A percentile compares a stretch with the other conserved stretches of the same genome.
Evolutionary conservation across 306 rosid species (phyloP).

Genomic region (Cucurbita argyrosperma): DNA sequence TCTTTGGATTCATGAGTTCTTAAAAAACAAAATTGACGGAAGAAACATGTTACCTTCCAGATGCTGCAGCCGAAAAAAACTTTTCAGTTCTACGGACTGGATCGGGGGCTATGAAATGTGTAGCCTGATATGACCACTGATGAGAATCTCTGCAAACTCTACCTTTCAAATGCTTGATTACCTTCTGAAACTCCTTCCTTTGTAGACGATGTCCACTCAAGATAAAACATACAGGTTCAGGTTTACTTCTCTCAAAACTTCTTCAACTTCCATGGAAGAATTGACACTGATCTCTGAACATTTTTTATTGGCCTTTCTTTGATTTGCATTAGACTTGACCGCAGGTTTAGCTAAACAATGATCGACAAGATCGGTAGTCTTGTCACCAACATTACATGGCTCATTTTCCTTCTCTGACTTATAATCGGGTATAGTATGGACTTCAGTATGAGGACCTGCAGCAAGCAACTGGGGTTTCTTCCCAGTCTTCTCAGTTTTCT

Average conservation of each 20-base stretch:
- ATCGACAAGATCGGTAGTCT: conserved; percentile 11
- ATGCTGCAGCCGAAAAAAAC: conserved; percentile 87
- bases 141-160: conserved; percentile 74
- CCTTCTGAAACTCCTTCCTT: conserved; percentile 68
- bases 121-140: conserved; percentile 95
- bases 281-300: conserved; percentile 1
- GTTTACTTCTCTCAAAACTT: conserved; percentile 9
- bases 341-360: conserved; percentile 13
- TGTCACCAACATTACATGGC: conserved; percentile 22
- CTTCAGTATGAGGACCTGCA: conserved; percentile 18
- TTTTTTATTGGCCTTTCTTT: conserved; percentile 16
- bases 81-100: conserved; percentile 81
- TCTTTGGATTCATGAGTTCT: not conserved
- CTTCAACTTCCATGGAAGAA: conserved; percentile 17
- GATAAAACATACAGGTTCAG: conserved; percentile 47
- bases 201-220: conserved; percentile 61
- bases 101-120: conserved; percentile 68
- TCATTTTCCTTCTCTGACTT: conserved; percentile 62
- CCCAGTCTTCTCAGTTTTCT: conserved; percentile 18
- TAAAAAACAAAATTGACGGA: not conserved
- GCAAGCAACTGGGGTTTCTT: conserved; percentile 14
- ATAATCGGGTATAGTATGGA: conserved; percentile 6
- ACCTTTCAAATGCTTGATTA: conserved; percentile 62
- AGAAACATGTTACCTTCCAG: conserved; percentile 53
- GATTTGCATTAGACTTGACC: conserved; percentile 14